Conservation (phyloP, 2,329 filamentous ascomycete species). For the Tricladium varicosporioides region DNA sequence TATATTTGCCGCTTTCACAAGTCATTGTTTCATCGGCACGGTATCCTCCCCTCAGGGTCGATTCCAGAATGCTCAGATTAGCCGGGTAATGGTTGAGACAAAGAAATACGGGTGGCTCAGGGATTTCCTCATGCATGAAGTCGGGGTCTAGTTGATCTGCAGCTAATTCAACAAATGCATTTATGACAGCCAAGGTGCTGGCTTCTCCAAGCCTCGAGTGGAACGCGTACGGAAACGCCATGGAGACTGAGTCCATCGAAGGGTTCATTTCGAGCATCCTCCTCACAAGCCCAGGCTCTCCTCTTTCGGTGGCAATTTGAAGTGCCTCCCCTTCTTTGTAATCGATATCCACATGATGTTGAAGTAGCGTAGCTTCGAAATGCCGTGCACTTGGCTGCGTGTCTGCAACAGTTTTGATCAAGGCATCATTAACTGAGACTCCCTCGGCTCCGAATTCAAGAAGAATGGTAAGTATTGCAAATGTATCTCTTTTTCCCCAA, state of each 20-base stretch:
- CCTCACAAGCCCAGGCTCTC: conserved; percentile 47
- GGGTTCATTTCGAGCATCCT: conserved; percentile 51
- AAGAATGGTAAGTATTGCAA: conserved; percentile 42
- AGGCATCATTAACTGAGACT: conserved; percentile 50
- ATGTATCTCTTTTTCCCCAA: conserved; percentile 2
- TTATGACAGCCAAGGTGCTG: conserved; percentile 46
- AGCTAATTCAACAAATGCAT: conserved; percentile 49
- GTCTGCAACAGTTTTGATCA: conserved; percentile 51
- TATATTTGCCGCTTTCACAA: conserved; percentile 24
- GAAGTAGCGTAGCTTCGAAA: conserved; percentile 49
- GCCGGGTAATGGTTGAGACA: conserved; percentile 55
- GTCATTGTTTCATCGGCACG: conserved; percentile 57
- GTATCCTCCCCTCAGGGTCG: conserved; percentile 54
- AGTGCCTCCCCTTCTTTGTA: conserved; percentile 53
- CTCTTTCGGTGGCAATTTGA: conserved; percentile 50
- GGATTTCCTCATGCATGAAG: conserved; percentile 43
- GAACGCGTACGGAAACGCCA: conserved; percentile 56
- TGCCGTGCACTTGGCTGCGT: conserved; percentile 46
- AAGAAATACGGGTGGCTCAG: conserved; percentile 48
- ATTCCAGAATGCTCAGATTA: conserved; percentile 48
- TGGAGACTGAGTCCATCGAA: conserved; percentile 46
- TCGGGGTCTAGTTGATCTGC: conserved; percentile 48
- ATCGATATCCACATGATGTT: conserved; percentile 52
- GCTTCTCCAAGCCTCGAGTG: conserved; percentile 46
- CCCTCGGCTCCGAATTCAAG: conserved; percentile 48